Conservation (phyloP, 2,329 filamentous ascomycete species). For the Colletotrichum sp. region DNA sequence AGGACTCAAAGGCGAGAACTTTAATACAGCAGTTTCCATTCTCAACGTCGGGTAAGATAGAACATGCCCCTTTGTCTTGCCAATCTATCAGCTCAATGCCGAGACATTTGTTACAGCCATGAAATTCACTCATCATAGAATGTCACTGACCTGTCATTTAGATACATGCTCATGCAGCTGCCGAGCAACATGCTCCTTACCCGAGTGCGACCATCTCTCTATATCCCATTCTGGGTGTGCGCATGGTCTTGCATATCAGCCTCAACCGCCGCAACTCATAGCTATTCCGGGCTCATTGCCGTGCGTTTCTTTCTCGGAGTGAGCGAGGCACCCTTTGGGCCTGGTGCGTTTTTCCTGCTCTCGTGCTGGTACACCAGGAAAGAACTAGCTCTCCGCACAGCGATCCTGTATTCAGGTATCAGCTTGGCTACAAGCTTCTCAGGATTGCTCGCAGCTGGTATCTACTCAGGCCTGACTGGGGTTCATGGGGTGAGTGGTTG, state of each 20-base stretch:
- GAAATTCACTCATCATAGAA: background rate
- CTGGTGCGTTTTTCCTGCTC: constrained; percentile 54
- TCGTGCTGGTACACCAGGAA: constrained; percentile 72
- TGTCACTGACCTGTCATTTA: background rate
- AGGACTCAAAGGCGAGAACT: background rate
- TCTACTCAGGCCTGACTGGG: background rate
- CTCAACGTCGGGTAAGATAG: background rate
- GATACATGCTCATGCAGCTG: background rate
- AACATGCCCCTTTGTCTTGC: background rate
- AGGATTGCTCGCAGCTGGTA: constrained; percentile 21
- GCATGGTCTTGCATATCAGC: constrained; percentile 8
- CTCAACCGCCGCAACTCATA: background rate
- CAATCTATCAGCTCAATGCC: background rate
- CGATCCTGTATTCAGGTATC: background rate
- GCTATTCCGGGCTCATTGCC: background rate
- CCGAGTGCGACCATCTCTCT: constrained; percentile 12
- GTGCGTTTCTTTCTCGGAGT: background rate
- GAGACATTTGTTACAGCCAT: background rate
- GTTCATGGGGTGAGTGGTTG: background rate
- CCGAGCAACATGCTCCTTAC: constrained; percentile 22
- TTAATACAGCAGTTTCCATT: background rate
- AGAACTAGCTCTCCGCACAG: constrained; percentile 62
- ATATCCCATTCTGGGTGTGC: constrained; percentile 17
- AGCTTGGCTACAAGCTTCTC: background rate
- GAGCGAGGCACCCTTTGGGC: background rate